A percentile compares a stretch with the other conserved stretches of the same genome.
Conservation (phyloP, 768 basidiomycete species). For the Lepiota brunneoincarnata region DNA sequence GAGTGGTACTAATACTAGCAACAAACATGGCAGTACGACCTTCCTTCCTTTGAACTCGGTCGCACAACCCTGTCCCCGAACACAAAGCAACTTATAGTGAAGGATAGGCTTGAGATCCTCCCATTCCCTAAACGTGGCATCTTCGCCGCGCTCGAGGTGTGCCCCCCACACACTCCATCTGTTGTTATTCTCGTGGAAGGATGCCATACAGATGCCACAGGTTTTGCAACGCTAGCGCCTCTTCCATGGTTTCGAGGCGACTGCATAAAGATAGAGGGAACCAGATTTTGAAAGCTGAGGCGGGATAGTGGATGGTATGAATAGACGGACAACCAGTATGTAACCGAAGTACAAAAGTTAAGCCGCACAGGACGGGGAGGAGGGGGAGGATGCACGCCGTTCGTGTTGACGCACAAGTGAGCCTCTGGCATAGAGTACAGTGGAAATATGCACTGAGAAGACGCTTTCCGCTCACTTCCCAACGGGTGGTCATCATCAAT, state of each 20-base stretch:
- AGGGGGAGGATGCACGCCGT: too few species aligned
- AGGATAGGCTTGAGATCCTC: slow-evolving; percentile 57
- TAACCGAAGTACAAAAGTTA: too few species aligned
- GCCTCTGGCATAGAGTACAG: slow-evolving; percentile 65
- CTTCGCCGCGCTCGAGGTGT: slow-evolving; percentile 49
- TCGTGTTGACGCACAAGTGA: too few species aligned
- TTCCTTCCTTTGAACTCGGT: too few species aligned
- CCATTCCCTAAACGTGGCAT: slow-evolving; percentile 50
- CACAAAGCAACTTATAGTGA: too few species aligned
- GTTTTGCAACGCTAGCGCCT: slow-evolving; percentile 61
- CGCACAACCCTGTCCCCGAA: too few species aligned
- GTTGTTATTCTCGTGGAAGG: slow-evolving; percentile 45
- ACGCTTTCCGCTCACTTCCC: slow-evolving; percentile 44
- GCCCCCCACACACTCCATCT: slow-evolving; percentile 60
- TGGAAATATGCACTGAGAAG: slow-evolving; percentile 64
- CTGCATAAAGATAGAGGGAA: slow-evolving; percentile 44
- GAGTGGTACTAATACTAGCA: too few species aligned
- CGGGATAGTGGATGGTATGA: slow-evolving; percentile 56
- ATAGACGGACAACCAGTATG: slow-evolving; percentile 56
- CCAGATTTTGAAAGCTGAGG: slow-evolving; percentile 37
- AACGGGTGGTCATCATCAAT: slow-evolving; percentile 77
- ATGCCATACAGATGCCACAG: slow-evolving; percentile 55
- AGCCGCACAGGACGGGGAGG: too few species aligned
- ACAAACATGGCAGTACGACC: too few species aligned
- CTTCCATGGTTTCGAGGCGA: slow-evolving; percentile 54